Percentiles rank a stretch among this genome's conserved stretches.
phyloP scores from a whole-genome alignment of 306 rosid genomes.

The Sicyos baderoa region DNA sequence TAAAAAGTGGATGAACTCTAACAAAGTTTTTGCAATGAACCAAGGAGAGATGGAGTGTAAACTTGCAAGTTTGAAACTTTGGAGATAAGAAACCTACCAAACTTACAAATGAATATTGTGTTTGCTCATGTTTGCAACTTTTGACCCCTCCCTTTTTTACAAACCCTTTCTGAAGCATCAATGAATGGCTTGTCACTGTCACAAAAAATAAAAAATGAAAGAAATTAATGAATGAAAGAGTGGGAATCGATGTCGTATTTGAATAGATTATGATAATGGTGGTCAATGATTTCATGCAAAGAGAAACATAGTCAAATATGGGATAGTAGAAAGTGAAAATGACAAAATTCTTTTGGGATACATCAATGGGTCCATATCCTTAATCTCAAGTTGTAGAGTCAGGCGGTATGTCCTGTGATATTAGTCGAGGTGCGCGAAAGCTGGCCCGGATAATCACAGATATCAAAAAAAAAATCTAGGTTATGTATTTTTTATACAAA shows the following conservation, averaged over 20 bases:
- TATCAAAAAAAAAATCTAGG: too few relatives aligned
- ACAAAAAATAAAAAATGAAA: neutral
- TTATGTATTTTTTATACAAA: too few relatives aligned
- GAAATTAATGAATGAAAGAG: slow-evolving; percentile 10
- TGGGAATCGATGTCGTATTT: slow-evolving; percentile 12
- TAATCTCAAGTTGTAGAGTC: slow-evolving; percentile 16
- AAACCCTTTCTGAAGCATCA: slow-evolving; percentile 15
- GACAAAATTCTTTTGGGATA: neutral
- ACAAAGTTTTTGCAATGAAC: slow-evolving; percentile 9
- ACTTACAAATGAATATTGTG: neutral
- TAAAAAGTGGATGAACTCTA: slow-evolving; percentile 4
- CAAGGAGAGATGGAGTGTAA: slow-evolving; percentile 12
- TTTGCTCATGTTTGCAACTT: slow-evolving; percentile 16
- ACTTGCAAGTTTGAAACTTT: slow-evolving; percentile 14
- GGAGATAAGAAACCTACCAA: slow-evolving; percentile 14
- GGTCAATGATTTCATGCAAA: slow-evolving; percentile 13
- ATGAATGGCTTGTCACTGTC: slow-evolving; percentile 3
- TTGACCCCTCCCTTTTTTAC: slow-evolving; percentile 12
- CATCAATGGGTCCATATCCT: neutral
- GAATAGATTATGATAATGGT: slow-evolving; percentile 5
- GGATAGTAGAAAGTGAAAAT: slow-evolving; percentile 15
- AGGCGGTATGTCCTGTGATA: too few relatives aligned
- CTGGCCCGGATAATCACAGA: too few relatives aligned
- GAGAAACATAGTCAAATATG: slow-evolving; percentile 17
- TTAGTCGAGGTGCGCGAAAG: too few relatives aligned